Conservation (phyloP, 768 basidiomycete genomes). For the Rhodotorula babjevae region DNA sequence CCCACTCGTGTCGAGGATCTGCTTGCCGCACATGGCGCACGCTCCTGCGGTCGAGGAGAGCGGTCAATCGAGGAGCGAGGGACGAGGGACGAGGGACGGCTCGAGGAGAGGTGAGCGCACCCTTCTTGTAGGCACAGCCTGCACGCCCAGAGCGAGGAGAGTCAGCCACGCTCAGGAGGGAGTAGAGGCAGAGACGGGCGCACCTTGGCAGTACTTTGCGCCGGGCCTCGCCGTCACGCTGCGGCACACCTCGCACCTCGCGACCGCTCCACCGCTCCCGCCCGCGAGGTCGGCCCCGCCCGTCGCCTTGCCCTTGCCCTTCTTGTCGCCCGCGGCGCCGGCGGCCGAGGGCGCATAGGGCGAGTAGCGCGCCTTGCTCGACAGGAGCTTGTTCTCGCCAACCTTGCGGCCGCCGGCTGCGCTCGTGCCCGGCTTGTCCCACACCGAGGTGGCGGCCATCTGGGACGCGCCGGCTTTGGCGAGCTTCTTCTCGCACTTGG, state of each 20-base stretch:
- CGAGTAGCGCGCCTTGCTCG: slow-evolving; percentile 26
- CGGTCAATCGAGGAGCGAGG: no score
- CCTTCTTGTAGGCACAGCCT: slow-evolving; percentile 27
- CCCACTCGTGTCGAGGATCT: slow-evolving; percentile 20
- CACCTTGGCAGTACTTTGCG: slow-evolving; percentile 38
- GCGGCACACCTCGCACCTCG: slow-evolving; percentile 24
- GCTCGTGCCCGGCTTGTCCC: slow-evolving; percentile 3
- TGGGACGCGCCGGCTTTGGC: slow-evolving; percentile 18
- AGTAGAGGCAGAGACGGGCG: neutral
- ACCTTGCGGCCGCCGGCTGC: slow-evolving; percentile 18
- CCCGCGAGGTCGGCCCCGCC: slow-evolving; percentile 9
- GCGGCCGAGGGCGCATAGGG: slow-evolving; percentile 30
- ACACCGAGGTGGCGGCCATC: slow-evolving; percentile 17
- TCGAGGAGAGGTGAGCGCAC: neutral
- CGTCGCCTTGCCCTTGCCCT: neutral
- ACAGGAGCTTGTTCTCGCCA: slow-evolving; percentile 38
- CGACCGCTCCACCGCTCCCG: slow-evolving; percentile 13
- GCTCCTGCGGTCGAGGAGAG: slow-evolving; percentile 11
- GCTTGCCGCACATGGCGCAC: slow-evolving; percentile 35
- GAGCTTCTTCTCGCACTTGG: slow-evolving; percentile 38
- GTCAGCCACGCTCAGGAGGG: neutral
- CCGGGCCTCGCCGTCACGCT: slow-evolving; percentile 21
- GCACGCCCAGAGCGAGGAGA: neutral
- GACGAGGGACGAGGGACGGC: neutral
- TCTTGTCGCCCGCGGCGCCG: neutral